Base-by-base conservation (phyloP, 2,329 filamentous ascomycete genomes). In the Cladosporium sp. region DNA sequence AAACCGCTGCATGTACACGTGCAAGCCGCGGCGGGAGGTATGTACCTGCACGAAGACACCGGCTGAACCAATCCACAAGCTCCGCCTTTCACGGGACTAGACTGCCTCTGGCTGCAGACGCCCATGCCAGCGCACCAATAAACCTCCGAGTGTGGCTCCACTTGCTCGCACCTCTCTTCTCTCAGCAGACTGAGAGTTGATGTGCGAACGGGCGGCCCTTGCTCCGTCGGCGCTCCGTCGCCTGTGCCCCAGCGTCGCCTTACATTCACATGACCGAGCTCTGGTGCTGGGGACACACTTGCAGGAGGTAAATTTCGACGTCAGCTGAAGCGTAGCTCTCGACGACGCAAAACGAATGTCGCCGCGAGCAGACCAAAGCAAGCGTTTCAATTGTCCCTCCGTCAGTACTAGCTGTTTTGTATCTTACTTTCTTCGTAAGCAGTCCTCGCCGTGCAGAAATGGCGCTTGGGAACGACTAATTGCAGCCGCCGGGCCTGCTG, bases 221-320 rank as follows among this genome's bases (percentile, higher is more conserved):
- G 32, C 32, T 35, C 32, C 32, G 32, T 43, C 41, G 32, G 32
- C 36, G 32, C 32, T 35, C 32, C 32, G 32, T 43, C 41, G 32
- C 39, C 36, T 35, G 45, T 48, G 36, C 38, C 49, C 49, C 52
- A 45, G 56, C 59, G 56, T 58, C 50, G 48, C 32, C 39, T 52
- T 49, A 45, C 49, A 50, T 53, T 62, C 60, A 58, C 55, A 55
- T 62, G 60, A 62, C 55, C 52, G 47, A 52, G 42, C 47, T 38
- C 49, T 36, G 20, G 52, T 57, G 55, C 43, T 43, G 50, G 52
- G 22, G 19, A 48, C 52, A 53, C 51, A 55, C 54, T 49, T 59
- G 54, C 57, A 58, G 52, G 47, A 53, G 53, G 56, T 50, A 58
- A 62, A 62, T 49, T 58, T 56, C 53, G 59, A 62, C 60, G 59